Percentiles rank a stretch among this genome's conserved stretches.
Conservation (phyloP, 1,139 yeast species). For the Geotrichum bryndzae region DNA sequence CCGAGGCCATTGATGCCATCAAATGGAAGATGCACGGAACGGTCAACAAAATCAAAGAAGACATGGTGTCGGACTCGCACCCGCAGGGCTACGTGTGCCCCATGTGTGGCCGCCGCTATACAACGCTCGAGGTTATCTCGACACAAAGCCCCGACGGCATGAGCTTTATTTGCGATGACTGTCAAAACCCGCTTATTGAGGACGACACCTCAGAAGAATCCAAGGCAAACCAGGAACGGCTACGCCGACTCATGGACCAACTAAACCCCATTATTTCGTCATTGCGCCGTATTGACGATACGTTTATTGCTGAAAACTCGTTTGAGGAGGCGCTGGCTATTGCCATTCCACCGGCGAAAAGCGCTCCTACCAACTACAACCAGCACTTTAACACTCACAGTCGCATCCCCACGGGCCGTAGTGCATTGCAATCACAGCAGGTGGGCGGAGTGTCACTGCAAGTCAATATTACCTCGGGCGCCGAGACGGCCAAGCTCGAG, state of each 20-base stretch:
- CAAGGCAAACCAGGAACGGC: constrained; percentile 69
- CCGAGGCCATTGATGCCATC: constrained; percentile 91
- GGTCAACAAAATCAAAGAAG: constrained; percentile 72
- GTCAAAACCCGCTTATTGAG: constrained; percentile 69
- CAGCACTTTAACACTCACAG: constrained; percentile 19
- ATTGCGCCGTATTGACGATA: constrained; percentile 79
- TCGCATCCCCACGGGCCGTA: constrained; percentile 19
- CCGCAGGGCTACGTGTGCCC: constrained; percentile 95
- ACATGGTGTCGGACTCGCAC: constrained; percentile 69
- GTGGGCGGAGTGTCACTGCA: constrained; percentile 57
- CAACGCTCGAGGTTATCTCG: constrained; percentile 84
- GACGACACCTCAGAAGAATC: constrained; percentile 87
- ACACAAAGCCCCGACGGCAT: constrained; percentile 72
- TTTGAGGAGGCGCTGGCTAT: constrained; percentile 74
- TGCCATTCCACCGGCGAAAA: constrained; percentile 56
- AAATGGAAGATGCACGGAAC: constrained; percentile 94
- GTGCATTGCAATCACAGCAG: constrained; percentile 20
- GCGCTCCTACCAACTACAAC: constrained; percentile 23
- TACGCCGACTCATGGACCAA: constrained; percentile 81
- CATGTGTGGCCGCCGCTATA: constrained; percentile 69
- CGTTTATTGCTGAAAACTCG: constrained; percentile 77
- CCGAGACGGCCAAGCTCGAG: constrained; percentile 56
- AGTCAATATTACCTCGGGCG: constrained; percentile 87
- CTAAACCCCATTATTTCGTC: constrained; percentile 82
- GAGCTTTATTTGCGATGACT: constrained; percentile 77